A percentile compares a stretch with the other conserved stretches of the same genome.
Evolutionary conservation across 768 basidiomycete genomes (phyloP).

Genomic region (Amylocystis lapponica): DNA sequence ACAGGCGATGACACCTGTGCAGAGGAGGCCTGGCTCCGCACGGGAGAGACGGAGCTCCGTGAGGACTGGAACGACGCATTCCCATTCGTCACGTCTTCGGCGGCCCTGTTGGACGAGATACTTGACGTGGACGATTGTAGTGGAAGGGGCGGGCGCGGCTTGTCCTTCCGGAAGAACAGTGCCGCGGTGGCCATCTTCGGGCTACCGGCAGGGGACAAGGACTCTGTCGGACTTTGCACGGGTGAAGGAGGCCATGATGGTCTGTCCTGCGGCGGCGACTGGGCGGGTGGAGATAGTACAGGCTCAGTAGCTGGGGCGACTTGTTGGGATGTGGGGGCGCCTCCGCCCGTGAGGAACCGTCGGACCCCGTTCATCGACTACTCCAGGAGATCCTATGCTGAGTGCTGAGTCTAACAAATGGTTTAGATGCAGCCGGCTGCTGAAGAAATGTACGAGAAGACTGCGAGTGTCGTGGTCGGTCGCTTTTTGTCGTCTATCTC

Average conservation of each 20-base stretch:
- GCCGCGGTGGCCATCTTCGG: constrained; percentile 37
- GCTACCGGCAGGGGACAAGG: constrained; percentile 21
- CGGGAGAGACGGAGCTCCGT: constrained; percentile 20
- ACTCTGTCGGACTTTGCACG: constrained; percentile 18
- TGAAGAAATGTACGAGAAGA: too few species aligned
- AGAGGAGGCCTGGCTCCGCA: constrained; percentile 21
- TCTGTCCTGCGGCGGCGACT: constrained; percentile 19
- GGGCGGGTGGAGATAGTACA: constrained; percentile 14
- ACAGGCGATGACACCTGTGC: constrained; percentile 27
- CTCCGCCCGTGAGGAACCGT: constrained; percentile 49
- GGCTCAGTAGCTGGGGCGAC: constrained; percentile 9
- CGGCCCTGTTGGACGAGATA: constrained; percentile 8
- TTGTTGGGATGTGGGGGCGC: constrained; percentile 21
- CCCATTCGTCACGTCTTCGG: constrained; percentile 21
- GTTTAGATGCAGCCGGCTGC: background rate
- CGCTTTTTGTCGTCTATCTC: too few species aligned
- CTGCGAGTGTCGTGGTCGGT: too few species aligned
- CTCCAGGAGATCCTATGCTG: background rate
- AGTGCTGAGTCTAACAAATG: background rate
- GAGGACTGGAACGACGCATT: constrained; percentile 21
- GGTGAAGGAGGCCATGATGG: constrained; percentile 44
- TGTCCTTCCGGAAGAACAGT: constrained; percentile 51
- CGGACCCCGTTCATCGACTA: constrained; percentile 64
- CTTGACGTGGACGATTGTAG: constrained; percentile 6
- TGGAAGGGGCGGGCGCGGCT: constrained; percentile 22